Conservation (phyloP, 2,329 filamentous ascomycete species). For the Pseudovirgaria hyperparasitica region DNA sequence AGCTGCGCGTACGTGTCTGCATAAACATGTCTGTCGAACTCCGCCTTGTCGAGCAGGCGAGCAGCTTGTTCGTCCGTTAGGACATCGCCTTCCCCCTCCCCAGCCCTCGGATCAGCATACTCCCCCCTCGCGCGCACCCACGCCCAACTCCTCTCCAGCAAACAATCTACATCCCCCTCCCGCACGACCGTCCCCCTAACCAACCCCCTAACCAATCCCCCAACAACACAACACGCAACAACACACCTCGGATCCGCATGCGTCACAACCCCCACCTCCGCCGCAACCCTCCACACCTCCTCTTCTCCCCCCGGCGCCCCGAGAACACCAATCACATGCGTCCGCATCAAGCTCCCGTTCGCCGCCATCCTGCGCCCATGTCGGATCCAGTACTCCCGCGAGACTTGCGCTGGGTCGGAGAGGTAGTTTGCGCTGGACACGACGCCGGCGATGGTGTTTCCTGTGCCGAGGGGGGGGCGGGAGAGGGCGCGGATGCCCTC, state of each 20-base stretch:
- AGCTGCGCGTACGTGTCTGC: slow-evolving; percentile 26
- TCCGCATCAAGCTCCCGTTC: slow-evolving; percentile 42
- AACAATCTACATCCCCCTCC: slow-evolving; percentile 28
- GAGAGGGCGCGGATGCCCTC: slow-evolving; percentile 36
- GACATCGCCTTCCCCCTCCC: slow-evolving; percentile 11
- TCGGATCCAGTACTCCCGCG: slow-evolving; percentile 30
- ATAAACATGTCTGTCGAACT: slow-evolving; percentile 30
- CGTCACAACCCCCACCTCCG: slow-evolving; percentile 31
- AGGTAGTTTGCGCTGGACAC: slow-evolving; percentile 28
- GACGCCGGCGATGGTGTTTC: slow-evolving; percentile 34
- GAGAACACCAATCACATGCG: slow-evolving; percentile 38
- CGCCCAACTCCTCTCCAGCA: slow-evolving; percentile 26
- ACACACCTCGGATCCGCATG: slow-evolving; percentile 41
- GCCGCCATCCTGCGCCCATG: slow-evolving; percentile 30
- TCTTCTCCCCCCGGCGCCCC: slow-evolving; percentile 28
- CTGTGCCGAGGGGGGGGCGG: slow-evolving; percentile 36
- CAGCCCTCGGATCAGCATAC: slow-evolving; percentile 12
- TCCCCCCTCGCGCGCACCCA: slow-evolving; percentile 25
- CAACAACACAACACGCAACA: slow-evolving; percentile 35
- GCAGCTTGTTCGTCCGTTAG: slow-evolving; percentile 9
- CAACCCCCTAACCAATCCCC: slow-evolving; percentile 34
- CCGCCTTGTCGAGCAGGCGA: slow-evolving; percentile 24
- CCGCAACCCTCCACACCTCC: slow-evolving; percentile 32
- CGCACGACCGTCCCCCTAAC: slow-evolving; percentile 30
- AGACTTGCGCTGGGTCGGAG: slow-evolving; percentile 26